These are phyloP conservation scores for Fusarium palustre DNA, from an alignment of 2,329 filamentous ascomycete species.

Conservation along the genomic window DNA sequence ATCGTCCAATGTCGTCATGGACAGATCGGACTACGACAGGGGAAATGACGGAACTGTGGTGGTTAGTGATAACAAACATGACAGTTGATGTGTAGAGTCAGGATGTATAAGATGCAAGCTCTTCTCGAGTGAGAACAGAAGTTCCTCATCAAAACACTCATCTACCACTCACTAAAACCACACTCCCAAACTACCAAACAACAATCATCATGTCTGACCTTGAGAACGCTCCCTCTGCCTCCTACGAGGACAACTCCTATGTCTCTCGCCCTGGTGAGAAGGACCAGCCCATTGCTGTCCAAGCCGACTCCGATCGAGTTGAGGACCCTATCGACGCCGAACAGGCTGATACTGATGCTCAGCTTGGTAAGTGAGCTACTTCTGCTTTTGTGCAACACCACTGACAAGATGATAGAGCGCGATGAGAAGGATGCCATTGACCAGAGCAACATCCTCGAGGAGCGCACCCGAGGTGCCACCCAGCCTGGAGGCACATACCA, in stretches of 20 bases:
- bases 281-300: conserved; percentile 36
- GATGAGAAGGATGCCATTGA: conserved; percentile 38
- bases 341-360: conserved; percentile 32
- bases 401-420: conserved; percentile 19
- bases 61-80: not conserved
- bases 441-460: conserved; percentile 37
- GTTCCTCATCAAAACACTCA: not conserved
- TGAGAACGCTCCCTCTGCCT: conserved; percentile 24
- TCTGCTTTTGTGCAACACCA: fast-evolving
- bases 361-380: conserved; percentile 25
- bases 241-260: conserved; percentile 34
- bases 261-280: conserved; percentile 38
- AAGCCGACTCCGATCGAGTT: conserved; percentile 34
- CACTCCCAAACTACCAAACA: not conserved
- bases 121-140: not conserved
- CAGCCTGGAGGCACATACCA: conserved; percentile 33
- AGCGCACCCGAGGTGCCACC: conserved; percentile 33
- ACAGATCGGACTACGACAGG: conserved; percentile 5
- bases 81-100: not conserved
- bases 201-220: conserved; percentile 31
- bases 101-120: conserved; percentile 23
- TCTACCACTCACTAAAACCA: not conserved
- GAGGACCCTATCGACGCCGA: conserved; percentile 31
- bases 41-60: conserved; percentile 25
- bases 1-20: conserved; percentile 44